A percentile compares a stretch with the other conserved stretches of the same genome.
Conservation (phyloP, 1,284 basidiomycete genomes). For the Megacollybia platyphylla region DNA sequence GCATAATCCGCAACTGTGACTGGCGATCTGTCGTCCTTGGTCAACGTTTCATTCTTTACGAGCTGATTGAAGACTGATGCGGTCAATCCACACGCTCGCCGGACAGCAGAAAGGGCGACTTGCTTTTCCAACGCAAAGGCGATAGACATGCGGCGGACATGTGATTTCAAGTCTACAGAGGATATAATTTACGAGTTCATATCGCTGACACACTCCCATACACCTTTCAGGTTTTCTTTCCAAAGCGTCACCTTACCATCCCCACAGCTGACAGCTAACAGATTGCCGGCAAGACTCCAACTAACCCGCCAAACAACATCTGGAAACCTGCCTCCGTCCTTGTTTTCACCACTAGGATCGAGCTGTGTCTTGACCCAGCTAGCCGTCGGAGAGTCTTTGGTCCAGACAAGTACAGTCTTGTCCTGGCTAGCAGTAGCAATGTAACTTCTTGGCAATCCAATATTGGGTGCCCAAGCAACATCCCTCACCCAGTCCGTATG, state of each 20-base stretch:
- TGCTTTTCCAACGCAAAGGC: conserved; percentile 38
- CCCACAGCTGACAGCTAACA: conserved; percentile 93
- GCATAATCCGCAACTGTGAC: conserved; percentile 92
- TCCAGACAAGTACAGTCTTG: conserved; percentile 91
- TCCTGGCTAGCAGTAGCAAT: conserved; percentile 95
- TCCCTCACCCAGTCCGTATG: conserved; percentile 98
- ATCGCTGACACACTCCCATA: conserved; percentile 95
- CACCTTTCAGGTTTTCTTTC: conserved; percentile 94
- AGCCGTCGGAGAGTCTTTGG: conserved; percentile 67
- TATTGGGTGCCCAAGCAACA: conserved; percentile 95
- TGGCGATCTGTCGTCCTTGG: conserved; percentile 91
- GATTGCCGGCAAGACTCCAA: conserved; percentile 94
- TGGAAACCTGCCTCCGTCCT: conserved; percentile 68
- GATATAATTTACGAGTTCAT: conserved; percentile 53
- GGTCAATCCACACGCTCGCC: conserved; percentile 77
- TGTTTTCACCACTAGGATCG: conserved; percentile 50
- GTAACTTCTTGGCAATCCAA: conserved; percentile 88
- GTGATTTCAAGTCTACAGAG: conserved; percentile 1
- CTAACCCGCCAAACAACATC: conserved; percentile 96
- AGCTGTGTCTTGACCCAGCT: conserved; percentile 83
- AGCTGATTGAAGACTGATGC: conserved; percentile 83
- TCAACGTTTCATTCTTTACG: conserved; percentile 77
- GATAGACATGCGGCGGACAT: conserved; percentile 9
- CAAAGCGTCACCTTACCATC: conserved; percentile 97
- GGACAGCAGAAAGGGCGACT: conserved; percentile 83